A percentile compares a stretch with the other conserved stretches of the same genome.
These are phyloP conservation scores for Posidonia australis DNA, from an alignment of 106 monocot genomes.

Conservation along the genomic window DNA sequence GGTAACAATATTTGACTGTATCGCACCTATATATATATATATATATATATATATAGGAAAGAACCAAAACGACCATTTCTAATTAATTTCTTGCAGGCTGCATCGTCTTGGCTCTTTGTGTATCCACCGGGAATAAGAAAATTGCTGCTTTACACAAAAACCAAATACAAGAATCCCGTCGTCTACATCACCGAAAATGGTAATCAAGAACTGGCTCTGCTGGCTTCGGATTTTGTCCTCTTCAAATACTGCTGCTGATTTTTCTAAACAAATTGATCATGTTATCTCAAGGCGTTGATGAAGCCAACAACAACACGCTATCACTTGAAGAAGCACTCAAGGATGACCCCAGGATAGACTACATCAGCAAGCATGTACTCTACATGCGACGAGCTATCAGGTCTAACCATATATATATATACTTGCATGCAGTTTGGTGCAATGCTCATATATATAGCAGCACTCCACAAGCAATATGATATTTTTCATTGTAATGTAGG, in stretches of 20 bases:
- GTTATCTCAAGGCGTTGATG: conserved; percentile 33
- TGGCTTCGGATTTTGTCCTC: too few relatives aligned
- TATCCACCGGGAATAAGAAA: conserved; percentile 12
- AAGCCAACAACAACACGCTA: conserved; percentile 21
- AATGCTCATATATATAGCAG: neutral
- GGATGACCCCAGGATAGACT: conserved; percentile 40
- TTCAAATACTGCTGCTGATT: too few relatives aligned
- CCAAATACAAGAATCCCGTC: conserved; percentile 8
- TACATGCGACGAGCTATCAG: conserved; percentile 36
- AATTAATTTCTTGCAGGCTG: conserved; percentile 4
- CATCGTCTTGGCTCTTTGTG: conserved; percentile 9
- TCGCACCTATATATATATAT: neutral
- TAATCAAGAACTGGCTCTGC: too few relatives aligned
- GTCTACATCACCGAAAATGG: conserved; percentile 20
- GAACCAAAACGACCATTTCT: too few relatives aligned
- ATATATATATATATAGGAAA: neutral
- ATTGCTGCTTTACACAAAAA: conserved; percentile 7
- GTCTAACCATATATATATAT: conserved; percentile 3
- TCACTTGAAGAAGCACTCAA: conserved; percentile 42
- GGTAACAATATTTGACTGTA: conserved; percentile 14
- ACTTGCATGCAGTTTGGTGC: neutral
- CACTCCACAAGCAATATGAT: neutral
- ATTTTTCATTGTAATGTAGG: neutral
- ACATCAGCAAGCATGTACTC: conserved; percentile 25
- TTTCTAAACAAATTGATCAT: too few relatives aligned